These are phyloP conservation scores for Xylaria flabelliformis DNA, from an alignment of 495 filamentous ascomycete genomes.

Conservation along the genomic window DNA sequence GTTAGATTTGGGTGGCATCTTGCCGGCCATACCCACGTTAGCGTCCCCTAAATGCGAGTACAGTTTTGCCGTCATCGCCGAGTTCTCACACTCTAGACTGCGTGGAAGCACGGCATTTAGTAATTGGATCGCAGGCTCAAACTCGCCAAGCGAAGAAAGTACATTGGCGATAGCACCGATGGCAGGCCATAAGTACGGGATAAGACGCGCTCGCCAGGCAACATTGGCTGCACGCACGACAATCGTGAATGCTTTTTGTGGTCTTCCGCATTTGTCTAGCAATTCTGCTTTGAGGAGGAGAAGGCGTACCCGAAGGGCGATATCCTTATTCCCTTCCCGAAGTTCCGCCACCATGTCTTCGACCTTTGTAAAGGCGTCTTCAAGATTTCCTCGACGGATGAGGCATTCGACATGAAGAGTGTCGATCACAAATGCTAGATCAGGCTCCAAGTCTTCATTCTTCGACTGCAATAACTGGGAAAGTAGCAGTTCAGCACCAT, in stretches of 20 bases:
- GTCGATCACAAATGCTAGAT: constrained; percentile 73
- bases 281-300: constrained; percentile 79
- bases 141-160: constrained; percentile 75
- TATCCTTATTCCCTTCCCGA: constrained; percentile 73
- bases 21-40: constrained; percentile 80
- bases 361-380: constrained; percentile 68
- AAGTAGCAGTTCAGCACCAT: constrained; percentile 71
- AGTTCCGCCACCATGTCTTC: constrained; percentile 70
- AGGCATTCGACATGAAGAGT: constrained; percentile 75
- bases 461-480: constrained; percentile 60
- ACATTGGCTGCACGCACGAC: constrained; percentile 80
- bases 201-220: constrained; percentile 72
- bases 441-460: constrained; percentile 63
- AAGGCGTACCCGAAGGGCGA: constrained; percentile 74
- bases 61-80: constrained; percentile 66
- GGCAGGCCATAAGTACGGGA: constrained; percentile 79
- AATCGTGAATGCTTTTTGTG: constrained; percentile 83
- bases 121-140: constrained; percentile 69
- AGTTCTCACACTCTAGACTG: constrained; percentile 75
- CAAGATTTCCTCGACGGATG: constrained; percentile 66
- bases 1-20: constrained; percentile 39
- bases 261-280: constrained; percentile 70
- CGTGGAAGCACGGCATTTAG: constrained; percentile 81
- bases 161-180: constrained; percentile 72
- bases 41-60: constrained; percentile 83